Base-by-base conservation (phyloP, 2,329 filamentous ascomycete genomes). In the Epichloe bromicola region DNA sequence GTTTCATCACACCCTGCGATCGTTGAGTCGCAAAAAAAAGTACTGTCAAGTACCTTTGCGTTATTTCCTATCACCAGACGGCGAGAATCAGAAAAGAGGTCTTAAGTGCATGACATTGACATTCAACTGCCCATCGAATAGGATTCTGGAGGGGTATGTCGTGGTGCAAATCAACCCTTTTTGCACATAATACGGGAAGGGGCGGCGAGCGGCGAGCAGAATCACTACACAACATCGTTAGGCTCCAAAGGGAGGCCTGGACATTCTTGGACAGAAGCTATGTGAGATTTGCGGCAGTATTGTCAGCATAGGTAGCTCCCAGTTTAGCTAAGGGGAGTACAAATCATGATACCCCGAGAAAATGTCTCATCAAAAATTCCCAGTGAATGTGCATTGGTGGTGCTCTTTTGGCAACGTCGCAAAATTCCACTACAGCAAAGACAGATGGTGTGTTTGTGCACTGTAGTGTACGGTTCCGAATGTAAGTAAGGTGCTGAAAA, bases 231-330 rank as follows among this genome's bases (percentile, higher is more conserved):
- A 40, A 20, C 34, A 38, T 37, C 12, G 19, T 19, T 30, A 19
- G 46, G 33, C 8, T 20, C 15, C 15, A 6, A 36, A 8, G 19
- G 20, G 37, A 39, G 36, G 19, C 12, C 14, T 23, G 26, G 47
- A 41, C 40, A 43, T 30, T 48, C 38, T 49, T 49, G 47, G 47
- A 43, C 39, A 49, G 33, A 49, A 17, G n/a, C 8, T 43, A 15
- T 3, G n/a, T 23, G 33, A 41, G n/a, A 12, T 4, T 30, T 26
- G 33, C 23, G 39, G 30, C 20, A 17, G 14, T 14, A 5, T 40
- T 37, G 17, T 37, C 14, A 46, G n/a, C 44, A 40, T 38, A 40
- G 20, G 20, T 26, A 47, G 19, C 36, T 36, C n/a, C n/a, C 30
- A 34, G 34, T n/a, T n/a, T 17, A n/a, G 12, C 41, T 8, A 15